A percentile compares a stretch with the other conserved stretches of the same genome.
These are phyloP conservation scores for Nyctanthes arbortristis DNA, from an alignment of 257 asterid species.

Conservation along the genomic window DNA sequence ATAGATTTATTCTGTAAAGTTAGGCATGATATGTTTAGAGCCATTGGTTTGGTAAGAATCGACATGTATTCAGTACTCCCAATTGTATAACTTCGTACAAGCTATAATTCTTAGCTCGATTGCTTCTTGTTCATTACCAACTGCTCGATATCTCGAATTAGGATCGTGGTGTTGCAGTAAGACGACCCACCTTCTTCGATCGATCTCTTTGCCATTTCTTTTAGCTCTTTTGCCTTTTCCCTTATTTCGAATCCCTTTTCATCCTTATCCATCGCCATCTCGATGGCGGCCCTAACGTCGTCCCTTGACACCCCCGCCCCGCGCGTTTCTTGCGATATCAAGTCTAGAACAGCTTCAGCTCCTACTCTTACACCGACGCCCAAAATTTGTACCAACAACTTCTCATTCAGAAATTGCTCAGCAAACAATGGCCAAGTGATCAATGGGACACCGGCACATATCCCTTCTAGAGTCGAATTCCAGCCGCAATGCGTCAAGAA, in stretches of 20 bases:
- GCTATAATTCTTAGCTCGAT: background rate
- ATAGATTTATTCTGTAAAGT: too few relatives aligned
- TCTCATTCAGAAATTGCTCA: constrained; percentile 48
- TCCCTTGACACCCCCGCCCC: constrained; percentile 26
- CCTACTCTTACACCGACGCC: constrained; percentile 29
- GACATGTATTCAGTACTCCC: too few relatives aligned
- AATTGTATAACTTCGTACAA: too few relatives aligned
- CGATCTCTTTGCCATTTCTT: constrained; percentile 22
- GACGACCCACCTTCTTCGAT: constrained; percentile 33
- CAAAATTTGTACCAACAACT: constrained; percentile 29
- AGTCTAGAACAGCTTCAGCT: constrained; percentile 16
- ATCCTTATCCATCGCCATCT: constrained; percentile 25
- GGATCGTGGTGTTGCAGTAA: constrained; percentile 8
- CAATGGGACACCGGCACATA: constrained; percentile 47
- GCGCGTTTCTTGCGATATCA: constrained; percentile 19
- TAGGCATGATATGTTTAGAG: too few relatives aligned
- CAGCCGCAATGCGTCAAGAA: constrained; percentile 46
- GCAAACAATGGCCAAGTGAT: constrained; percentile 50
- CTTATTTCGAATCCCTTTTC: constrained; percentile 30
- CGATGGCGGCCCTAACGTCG: constrained; percentile 23
- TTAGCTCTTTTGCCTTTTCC: constrained; percentile 22
- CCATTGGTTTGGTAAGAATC: too few relatives aligned
- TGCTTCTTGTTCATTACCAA: constrained; percentile 10
- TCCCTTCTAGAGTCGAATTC: constrained; percentile 44
- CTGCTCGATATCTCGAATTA: constrained; percentile 29